Evolutionary conservation across 768 basidiomycete species (phyloP).

Genomic region (Filobasidium floriforme): DNA sequence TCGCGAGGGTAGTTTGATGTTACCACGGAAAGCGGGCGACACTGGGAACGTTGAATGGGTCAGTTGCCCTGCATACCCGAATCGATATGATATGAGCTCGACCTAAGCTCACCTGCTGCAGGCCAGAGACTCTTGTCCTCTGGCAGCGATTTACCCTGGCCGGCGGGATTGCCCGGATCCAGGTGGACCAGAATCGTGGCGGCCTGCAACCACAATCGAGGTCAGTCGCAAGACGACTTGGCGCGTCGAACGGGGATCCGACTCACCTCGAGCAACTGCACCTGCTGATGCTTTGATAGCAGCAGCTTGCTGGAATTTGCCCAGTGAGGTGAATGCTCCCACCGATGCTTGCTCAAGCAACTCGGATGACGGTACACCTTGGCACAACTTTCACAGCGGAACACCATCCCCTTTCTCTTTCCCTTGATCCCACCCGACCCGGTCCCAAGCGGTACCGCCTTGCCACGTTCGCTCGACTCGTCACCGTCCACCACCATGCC

Average conservation of each 20-base stretch:
- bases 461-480: constrained; percentile 2
- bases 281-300: constrained; percentile 92
- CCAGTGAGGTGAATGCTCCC: constrained; percentile 97
- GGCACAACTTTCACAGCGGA: constrained; percentile 86
- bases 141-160: constrained; percentile 66
- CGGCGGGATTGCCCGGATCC: constrained; percentile 54
- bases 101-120: constrained; percentile 20
- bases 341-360: constrained; percentile 92
- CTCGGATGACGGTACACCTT: constrained; percentile 81
- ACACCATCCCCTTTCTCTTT: constrained; percentile 76
- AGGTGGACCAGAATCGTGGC: constrained; percentile 90
- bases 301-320: constrained; percentile 82
- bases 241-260: constrained; percentile 3
- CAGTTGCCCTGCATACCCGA: too few relatives aligned
- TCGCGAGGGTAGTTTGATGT: constrained; percentile 27
- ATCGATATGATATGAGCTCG: too few relatives aligned
- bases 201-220: constrained; percentile 53
- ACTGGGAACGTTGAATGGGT: constrained; percentile 11
- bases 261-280: constrained; percentile 82
- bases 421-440: constrained; percentile 44
- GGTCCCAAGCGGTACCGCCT: constrained; percentile 28
- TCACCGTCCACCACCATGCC: constrained; percentile 10
- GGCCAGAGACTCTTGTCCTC: constrained; percentile 93
- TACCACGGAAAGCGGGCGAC: constrained; percentile 15
- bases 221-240: constrained; percentile 3